A percentile compares a stretch with the other conserved stretches of the same genome.
Conservation (phyloP, 805 yeast species). For the Debaryomyces hansenii region DNA sequence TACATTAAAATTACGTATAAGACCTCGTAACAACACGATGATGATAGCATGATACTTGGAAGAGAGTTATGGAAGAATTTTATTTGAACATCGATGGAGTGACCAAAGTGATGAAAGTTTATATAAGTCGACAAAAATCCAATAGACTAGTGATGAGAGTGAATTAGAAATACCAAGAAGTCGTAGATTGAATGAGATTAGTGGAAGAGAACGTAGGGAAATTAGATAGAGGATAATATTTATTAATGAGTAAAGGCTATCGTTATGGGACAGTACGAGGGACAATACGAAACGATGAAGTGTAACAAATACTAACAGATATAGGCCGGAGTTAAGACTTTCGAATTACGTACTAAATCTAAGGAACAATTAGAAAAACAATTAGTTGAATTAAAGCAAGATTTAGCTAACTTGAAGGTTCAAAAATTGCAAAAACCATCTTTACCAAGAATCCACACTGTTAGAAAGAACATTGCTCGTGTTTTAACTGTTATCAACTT, state of each 20-base stretch:
- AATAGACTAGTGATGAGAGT: no score
- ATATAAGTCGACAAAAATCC: no score
- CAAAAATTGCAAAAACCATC: constrained; percentile 92
- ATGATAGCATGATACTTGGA: not conserved
- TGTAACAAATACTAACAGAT: constrained; percentile 6
- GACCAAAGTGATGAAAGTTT: no score
- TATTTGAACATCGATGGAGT: no score
- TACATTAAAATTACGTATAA: not conserved
- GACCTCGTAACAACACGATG: no score
- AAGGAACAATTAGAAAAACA: constrained; percentile 94
- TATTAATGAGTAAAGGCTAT: no score
- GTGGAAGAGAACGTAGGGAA: no score
- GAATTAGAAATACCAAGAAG: no score
- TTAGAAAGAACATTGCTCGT: constrained; percentile 98
- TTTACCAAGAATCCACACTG: constrained; percentile 94
- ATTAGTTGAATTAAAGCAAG: constrained; percentile 94
- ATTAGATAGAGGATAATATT: no score
- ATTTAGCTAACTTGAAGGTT: constrained; percentile 92
- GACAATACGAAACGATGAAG: not conserved
- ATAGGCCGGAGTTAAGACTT: constrained; percentile 89
- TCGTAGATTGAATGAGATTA: no score
- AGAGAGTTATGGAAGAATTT: not conserved
- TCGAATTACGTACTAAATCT: constrained; percentile 95
- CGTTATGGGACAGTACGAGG: no score
- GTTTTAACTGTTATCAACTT: constrained; percentile 96